Conservation (phyloP, 345 rosid genomes). For the Lagerstroemia speciosa region DNA sequence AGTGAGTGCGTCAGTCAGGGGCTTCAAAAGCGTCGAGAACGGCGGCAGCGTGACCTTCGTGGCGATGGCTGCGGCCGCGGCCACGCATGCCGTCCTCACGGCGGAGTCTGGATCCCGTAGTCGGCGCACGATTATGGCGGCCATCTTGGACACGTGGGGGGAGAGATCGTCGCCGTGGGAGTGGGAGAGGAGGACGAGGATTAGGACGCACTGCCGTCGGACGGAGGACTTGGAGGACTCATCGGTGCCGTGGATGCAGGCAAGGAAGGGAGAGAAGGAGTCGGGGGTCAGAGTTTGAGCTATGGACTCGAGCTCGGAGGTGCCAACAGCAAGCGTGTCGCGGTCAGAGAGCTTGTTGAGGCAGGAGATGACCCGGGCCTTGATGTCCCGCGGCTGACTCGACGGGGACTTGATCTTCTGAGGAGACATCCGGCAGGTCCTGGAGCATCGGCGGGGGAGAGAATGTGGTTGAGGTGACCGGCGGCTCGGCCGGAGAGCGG, state of each 20-base stretch:
- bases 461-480: not conserved
- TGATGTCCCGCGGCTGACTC: constrained; percentile 34
- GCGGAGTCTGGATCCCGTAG: constrained; percentile 80
- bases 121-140: constrained; percentile 66
- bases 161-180: constrained; percentile 68
- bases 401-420: constrained; percentile 15
- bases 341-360: constrained; percentile 93
- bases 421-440: not conserved
- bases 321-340: constrained; percentile 67
- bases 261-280: constrained; percentile 56
- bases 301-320: constrained; percentile 81
- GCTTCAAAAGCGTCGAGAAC: constrained; percentile 47
- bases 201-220: constrained; percentile 67
- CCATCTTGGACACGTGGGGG: constrained; percentile 68
- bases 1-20: constrained; percentile 51
- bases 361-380: constrained; percentile 67
- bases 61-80: constrained; percentile 63
- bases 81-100: constrained; percentile 74
- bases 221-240: constrained; percentile 64
- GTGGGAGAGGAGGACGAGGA: constrained; percentile 61
- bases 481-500: not conserved
- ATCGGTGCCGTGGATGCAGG: constrained; percentile 70
- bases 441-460: not conserved
- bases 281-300: constrained; percentile 49
- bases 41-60: constrained; percentile 42